Conservation (phyloP, 305 asterid genomes). For the Fraxinus albicans region DNA sequence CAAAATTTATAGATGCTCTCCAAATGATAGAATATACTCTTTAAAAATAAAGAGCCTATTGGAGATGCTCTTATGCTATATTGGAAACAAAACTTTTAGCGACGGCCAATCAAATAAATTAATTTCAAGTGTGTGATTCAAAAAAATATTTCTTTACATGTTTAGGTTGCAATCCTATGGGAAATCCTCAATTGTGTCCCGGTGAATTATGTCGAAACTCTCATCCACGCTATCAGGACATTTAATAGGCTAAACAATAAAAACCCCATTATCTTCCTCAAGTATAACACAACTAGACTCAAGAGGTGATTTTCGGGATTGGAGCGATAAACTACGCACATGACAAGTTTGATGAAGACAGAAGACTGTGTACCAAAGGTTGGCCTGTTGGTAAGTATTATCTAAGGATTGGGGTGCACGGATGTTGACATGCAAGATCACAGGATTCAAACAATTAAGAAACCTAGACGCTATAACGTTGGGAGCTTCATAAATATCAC, state of each 20-base stretch:
- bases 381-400: background rate
- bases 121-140: background rate
- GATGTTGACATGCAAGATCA: background rate
- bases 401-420: background rate
- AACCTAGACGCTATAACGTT: background rate
- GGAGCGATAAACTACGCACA: background rate
- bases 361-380: background rate
- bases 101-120: background rate
- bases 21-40: too few relatives aligned
- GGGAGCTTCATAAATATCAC: background rate
- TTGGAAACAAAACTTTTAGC: background rate
- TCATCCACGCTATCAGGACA: background rate
- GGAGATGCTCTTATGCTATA: background rate
- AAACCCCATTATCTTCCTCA: background rate
- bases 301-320: background rate
- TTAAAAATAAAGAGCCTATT: too few relatives aligned
- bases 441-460: background rate
- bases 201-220: background rate
- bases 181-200: background rate
- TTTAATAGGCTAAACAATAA: background rate
- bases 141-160: background rate
- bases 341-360: background rate
- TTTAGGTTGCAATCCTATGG: background rate
- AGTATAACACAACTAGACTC: background rate
- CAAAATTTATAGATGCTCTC: too few relatives aligned